Evolutionary conservation across 345 rosid genomes (phyloP), one percentile per base, ranked within the genome.

Genomic region (Populus pruinosa): DNA sequence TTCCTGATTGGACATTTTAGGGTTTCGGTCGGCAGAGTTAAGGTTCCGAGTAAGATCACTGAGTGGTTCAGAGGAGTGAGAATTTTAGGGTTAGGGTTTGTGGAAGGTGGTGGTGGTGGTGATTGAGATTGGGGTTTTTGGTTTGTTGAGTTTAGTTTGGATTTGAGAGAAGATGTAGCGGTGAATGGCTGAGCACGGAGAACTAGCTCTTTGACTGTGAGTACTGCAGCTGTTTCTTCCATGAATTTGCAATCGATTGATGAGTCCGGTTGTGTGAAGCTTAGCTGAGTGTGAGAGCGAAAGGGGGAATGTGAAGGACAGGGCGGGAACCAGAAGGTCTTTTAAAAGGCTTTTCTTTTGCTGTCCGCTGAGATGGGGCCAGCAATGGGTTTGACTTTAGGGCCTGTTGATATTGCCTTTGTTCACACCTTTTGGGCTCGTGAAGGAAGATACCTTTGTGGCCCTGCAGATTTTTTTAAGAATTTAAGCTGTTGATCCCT

Each of bases 201-300:
- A 83, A 90, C 43, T 33, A 94, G 87, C 55, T 93, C 95, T 14
- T 85, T 79, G 81, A 91, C 71, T 16, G 86, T 80, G 71, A 91
- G 62, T 11, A 82, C 74, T 31, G 38, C 77, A 0, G 80, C 77
- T 63, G 74, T 78, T 73, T 85, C 91, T 88, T 73, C 84, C 83
- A 76, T 76, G 50, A 27, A 12, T 49, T 23, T 69, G 43, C 23
- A 53, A 71, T 71, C 17, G 53, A 47, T 44, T 50, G 41, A 71
- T 29, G 74, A 1, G 63, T 17, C 17, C 17, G 29, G 29, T 63
- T 63, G 33, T 16, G 36, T 14, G 27, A 23, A 8, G 25, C 23
- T 6, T 23, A 36, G 9, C 41, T 13, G 49, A 36, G 9, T 67
- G 67, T 38, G 71, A 8, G 23, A 12, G 17, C 18, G 29, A n/a